Evolutionary conservation across 176 grass and related monocot species (phyloP).

Genomic region (Themeda triandra): DNA sequence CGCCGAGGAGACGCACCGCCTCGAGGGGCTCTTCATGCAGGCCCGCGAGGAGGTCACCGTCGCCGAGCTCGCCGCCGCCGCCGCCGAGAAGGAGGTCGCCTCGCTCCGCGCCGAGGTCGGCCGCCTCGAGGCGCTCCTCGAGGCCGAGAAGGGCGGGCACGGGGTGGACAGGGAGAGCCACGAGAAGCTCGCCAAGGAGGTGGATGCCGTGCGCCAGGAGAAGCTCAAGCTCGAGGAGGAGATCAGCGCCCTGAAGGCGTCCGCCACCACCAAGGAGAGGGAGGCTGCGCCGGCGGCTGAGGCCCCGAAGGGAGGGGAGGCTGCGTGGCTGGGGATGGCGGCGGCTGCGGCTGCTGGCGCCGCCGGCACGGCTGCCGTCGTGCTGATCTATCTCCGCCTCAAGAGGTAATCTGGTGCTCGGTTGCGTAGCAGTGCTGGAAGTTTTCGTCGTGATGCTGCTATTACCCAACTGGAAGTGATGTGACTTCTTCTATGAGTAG

Average conservation of each 20-base stretch:
- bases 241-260: constrained; percentile 30
- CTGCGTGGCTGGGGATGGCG: constrained; percentile 34
- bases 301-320: neutral
- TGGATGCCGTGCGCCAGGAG: constrained; percentile 24
- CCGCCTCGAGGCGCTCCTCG: constrained; percentile 29
- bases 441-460: constrained; percentile 28
- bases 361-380: constrained; percentile 15
- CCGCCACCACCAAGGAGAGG: constrained; percentile 21
- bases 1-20: constrained; percentile 26
- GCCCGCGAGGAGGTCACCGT: constrained; percentile 24
- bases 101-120: constrained; percentile 19
- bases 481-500: constrained; percentile 35
- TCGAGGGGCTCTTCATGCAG: constrained; percentile 38
- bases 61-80: constrained; percentile 20
- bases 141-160: constrained; percentile 8
- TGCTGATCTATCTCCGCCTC: constrained; percentile 38
- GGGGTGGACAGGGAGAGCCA: neutral
- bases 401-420: constrained; percentile 49
- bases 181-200: neutral
- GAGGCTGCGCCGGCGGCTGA: constrained; percentile 2
- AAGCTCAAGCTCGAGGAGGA: constrained; percentile 44
- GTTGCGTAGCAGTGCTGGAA: constrained; percentile 26
- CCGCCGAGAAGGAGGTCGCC: constrained; percentile 15
- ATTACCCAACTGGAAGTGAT: constrained; percentile 14
- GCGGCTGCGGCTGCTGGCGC: constrained; percentile 25